A percentile compares a stretch with the other conserved stretches of the same genome.
Conservation (phyloP, 225 moss, liverwort and hornwort genomes). For the Marchantia polymorpha region DNA sequence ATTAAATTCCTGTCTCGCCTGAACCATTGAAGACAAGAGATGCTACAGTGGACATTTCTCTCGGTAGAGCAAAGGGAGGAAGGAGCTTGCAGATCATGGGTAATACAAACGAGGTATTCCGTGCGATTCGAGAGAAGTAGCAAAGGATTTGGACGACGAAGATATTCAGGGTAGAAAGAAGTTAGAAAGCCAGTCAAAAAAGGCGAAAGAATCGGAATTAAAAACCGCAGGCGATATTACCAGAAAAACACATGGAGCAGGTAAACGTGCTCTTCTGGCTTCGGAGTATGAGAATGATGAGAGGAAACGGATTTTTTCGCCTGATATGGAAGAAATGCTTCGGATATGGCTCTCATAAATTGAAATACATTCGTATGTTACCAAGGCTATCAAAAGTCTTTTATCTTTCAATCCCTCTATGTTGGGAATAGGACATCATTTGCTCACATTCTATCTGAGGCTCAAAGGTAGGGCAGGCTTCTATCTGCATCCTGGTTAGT, state of each 20-base stretch:
- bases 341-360: slow-evolving; percentile 40
- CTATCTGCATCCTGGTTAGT: slow-evolving; percentile 8
- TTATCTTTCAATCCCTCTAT: not conserved
- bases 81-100: slow-evolving; percentile 35
- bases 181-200: not conserved
- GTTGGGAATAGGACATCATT: slow-evolving; percentile 5
- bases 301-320: not conserved
- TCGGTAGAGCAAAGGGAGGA: too few species aligned
- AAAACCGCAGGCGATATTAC: not conserved
- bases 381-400: slow-evolving; percentile 14
- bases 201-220: not conserved
- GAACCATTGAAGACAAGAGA: too few species aligned
- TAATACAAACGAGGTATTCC: slow-evolving; percentile 53
- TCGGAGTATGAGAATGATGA: not conserved
- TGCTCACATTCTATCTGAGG: not conserved
- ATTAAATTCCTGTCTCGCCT: too few species aligned
- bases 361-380: slow-evolving; percentile 28
- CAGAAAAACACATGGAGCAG: not conserved
- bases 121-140: slow-evolving; percentile 47
- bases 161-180: not conserved
- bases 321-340: slow-evolving; percentile 21
- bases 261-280: not conserved
- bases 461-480: not conserved
- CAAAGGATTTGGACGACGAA: slow-evolving; percentile 59
- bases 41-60: too few species aligned